These are phyloP conservation scores for Hymenoscyphus albidus DNA, from an alignment of 2,329 filamentous ascomycete species.

Conservation along the genomic window DNA sequence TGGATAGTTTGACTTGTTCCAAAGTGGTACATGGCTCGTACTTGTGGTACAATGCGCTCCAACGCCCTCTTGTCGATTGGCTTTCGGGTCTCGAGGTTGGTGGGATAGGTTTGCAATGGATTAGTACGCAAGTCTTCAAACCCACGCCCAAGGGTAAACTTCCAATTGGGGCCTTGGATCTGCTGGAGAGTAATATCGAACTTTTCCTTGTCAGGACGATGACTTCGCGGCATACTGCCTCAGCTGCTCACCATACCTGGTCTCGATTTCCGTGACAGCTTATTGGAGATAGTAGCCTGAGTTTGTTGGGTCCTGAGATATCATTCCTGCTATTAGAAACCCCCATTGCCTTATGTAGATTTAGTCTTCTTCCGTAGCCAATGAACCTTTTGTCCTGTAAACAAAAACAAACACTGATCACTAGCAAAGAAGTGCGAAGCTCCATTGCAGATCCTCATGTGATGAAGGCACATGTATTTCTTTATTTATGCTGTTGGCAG, in stretches of 20 bases:
- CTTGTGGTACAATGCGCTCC: neutral
- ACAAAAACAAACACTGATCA: neutral
- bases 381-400: neutral
- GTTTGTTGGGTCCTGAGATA: neutral
- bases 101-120: neutral
- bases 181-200: neutral
- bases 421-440: neutral
- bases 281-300: neutral
- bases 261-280: neutral
- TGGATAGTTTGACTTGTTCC: neutral
- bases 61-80: neutral
- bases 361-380: neutral
- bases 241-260: neutral
- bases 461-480: neutral
- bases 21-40: neutral
- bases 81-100: neutral
- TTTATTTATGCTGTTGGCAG: no score
- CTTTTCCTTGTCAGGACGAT: slow-evolving; percentile 1
- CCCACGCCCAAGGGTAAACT: neutral
- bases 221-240: neutral
- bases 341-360: neutral
- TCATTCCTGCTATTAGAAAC: neutral
- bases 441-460: neutral
- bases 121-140: neutral
- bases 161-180: neutral